Percentiles rank a stretch among this genome's conserved stretches.
Evolutionary conservation across 2,329 filamentous ascomycete genomes (phyloP).

Genomic region (Ceratocystis cacaofunesta): DNA sequence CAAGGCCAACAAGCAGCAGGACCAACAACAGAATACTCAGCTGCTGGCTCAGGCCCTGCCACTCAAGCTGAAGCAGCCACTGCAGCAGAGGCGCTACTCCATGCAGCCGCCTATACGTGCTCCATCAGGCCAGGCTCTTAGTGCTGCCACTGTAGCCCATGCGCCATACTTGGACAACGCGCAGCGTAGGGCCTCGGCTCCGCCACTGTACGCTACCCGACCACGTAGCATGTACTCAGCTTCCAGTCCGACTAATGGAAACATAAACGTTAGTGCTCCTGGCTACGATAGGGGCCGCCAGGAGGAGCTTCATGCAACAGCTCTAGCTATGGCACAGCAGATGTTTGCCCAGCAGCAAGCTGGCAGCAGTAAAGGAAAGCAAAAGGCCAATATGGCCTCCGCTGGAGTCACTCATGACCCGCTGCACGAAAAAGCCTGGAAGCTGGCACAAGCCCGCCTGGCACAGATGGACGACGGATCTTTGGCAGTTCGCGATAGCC

Average conservation of each 20-base stretch:
- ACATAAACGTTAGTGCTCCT: constrained; percentile 45
- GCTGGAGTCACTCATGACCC: neutral
- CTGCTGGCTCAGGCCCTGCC: neutral
- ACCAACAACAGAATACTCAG: neutral
- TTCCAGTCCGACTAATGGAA: constrained; percentile 37
- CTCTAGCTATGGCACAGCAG: constrained; percentile 75
- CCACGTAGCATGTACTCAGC: constrained; percentile 64
- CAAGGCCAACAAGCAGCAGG: neutral
- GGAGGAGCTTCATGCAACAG: constrained; percentile 64
- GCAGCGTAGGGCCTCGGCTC: constrained; percentile 42
- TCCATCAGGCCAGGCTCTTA: constrained; percentile 49
- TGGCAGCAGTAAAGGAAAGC: constrained; percentile 21
- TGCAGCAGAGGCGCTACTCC: constrained; percentile 4
- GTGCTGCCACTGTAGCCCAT: constrained; percentile 56
- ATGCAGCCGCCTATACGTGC: neutral
- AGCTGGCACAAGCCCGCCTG: constrained; percentile 68
- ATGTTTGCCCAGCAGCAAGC: constrained; percentile 64
- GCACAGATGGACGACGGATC: constrained; percentile 64
- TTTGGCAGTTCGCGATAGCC: constrained; percentile 45
- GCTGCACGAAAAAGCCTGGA: constrained; percentile 76
- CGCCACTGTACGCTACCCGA: constrained; percentile 52
- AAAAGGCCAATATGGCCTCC: neutral
- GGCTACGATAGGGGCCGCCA: constrained; percentile 55
- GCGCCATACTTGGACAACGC: constrained; percentile 28
- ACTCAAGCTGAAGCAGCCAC: neutral